phyloP scores from a whole-genome alignment of 1,284 basidiomycete species.

The Austroboletus olivaceoglutinosus region DNA sequence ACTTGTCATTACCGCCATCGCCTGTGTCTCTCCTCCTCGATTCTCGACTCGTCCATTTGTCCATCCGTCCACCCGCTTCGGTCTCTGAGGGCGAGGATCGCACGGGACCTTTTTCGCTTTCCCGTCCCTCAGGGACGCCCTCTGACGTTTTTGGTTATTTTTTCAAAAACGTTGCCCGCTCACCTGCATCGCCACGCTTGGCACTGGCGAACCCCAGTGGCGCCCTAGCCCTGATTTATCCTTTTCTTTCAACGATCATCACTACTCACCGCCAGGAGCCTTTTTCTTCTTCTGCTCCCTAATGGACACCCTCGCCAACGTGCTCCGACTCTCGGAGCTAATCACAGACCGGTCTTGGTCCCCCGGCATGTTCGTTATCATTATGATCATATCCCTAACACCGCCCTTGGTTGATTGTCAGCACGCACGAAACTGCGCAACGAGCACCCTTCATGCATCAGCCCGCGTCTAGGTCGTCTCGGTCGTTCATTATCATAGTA shows the following conservation, averaged over 20 bases:
- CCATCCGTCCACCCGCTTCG: not conserved
- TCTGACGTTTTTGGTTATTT: slow-evolving; percentile 15
- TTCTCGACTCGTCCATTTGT: not conserved
- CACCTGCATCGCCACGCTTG: slow-evolving; percentile 7
- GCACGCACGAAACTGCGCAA: slow-evolving; percentile 3
- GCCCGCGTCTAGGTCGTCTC: not conserved
- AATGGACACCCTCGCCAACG: not conserved
- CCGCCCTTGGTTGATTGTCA: slow-evolving; percentile 4
- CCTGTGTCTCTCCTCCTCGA: too few relatives aligned
- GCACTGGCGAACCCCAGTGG: not conserved
- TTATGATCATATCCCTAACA: not conserved
- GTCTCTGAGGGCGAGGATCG: slow-evolving; percentile 9
- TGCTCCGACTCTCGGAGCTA: slow-evolving; percentile 14
- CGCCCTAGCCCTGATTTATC: slow-evolving; percentile 5
- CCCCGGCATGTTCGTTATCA: slow-evolving; percentile 3
- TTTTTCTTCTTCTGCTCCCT: not conserved
- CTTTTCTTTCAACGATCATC: slow-evolving; percentile 1
- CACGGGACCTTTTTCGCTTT: slow-evolving; percentile 19
- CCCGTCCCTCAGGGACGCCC: slow-evolving; percentile 3
- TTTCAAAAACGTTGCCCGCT: slow-evolving; percentile 4
- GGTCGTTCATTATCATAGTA: not conserved
- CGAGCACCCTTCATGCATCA: not conserved
- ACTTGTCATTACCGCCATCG: slow-evolving; percentile 24
- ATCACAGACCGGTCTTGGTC: slow-evolving; percentile 9
- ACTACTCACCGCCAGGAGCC: not conserved